phyloP scores from a whole-genome alignment of 225 moss, liverwort and hornwort species.

The Physcomitrellopsis africana region DNA sequence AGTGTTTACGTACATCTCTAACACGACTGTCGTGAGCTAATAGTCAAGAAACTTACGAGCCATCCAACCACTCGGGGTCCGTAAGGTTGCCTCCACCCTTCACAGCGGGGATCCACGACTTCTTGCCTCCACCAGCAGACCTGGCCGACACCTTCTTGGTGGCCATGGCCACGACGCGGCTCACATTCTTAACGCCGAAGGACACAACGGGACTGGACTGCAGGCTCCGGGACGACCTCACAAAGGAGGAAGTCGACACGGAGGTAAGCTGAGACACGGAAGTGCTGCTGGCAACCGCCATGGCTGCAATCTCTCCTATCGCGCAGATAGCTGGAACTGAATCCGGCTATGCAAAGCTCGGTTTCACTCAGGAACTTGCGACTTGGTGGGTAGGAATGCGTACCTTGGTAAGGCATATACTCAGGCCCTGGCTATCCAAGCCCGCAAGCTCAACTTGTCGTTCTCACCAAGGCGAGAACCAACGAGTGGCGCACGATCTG shows the following conservation, averaged over 20 bases:
- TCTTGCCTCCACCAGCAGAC: constrained; percentile 62
- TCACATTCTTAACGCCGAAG: constrained; percentile 61
- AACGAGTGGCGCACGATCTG: constrained; percentile 43
- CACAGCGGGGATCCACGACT: constrained; percentile 91
- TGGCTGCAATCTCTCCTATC: constrained; percentile 11
- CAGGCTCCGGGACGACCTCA: constrained; percentile 51
- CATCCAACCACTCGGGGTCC: constrained; percentile 95
- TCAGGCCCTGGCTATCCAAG: neutral
- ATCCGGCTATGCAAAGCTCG: too few relatives aligned
- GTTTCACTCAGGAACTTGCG: too few relatives aligned
- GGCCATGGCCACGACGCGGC: constrained; percentile 63
- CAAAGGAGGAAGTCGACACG: constrained; percentile 50
- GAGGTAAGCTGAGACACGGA: constrained; percentile 65
- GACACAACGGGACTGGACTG: constrained; percentile 53
- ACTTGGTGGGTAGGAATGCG: too few relatives aligned
- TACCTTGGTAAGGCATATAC: constrained; percentile 3
- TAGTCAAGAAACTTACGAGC: constrained; percentile 62
- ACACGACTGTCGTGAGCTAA: too few relatives aligned
- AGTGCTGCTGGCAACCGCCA: constrained; percentile 64
- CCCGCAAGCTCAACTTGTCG: neutral
- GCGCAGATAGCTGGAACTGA: too few relatives aligned
- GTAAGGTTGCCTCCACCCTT: constrained; percentile 66
- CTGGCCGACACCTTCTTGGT: constrained; percentile 50
- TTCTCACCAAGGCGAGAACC: neutral
- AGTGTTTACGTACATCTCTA: neutral